Evolutionary conservation across 331 rosid species (phyloP), one percentile per base, ranked within the genome.

Genomic region (Acacia concinna): DNA sequence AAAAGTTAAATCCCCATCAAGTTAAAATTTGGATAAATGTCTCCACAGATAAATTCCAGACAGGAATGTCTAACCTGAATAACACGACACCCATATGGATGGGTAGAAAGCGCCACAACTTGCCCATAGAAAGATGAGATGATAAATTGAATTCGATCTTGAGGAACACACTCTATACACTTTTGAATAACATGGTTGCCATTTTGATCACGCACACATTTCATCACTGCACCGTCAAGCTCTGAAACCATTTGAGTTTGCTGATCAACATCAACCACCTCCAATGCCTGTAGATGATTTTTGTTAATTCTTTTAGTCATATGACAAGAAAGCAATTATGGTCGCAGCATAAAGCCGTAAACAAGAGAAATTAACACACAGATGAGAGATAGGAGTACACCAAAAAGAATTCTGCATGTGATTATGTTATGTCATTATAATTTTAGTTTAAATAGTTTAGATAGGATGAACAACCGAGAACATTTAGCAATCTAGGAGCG

Each of bases 51-150:
- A 69, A 62, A 41, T 44, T 44, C 44, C 43, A 32, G 4, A 72
- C 66, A 49, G 54, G 81, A 63, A 30, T 66, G 57, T 68, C 86
- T 46, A 78, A 96, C 99, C 98, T 96, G 99, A 82, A 96, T 90
- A 80, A 96, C 98, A 57, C 99, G 91, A 83, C 99, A 96, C 40
- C 99, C 99, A 79, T 96, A 96, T 82, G 99, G 98, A 87, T 96
- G 98, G 80, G 93, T 91, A 74, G 99, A 96, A 81, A 96, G 92
- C 62, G 94, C 86, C 37, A 96, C 87, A 81, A 93, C 97, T 86
- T 96, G 99, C 66, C 97, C 98, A 85, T 93, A 91, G 80, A 96
- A 96, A 64, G 99, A 85, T 73, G 98, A 78, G 84, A 96, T 85
- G 68, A 96, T 88, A 85, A 93, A 96, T 85, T 90, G 96, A 71